Conservation (phyloP, 768 basidiomycete species). For the Mycena belliarum region DNA sequence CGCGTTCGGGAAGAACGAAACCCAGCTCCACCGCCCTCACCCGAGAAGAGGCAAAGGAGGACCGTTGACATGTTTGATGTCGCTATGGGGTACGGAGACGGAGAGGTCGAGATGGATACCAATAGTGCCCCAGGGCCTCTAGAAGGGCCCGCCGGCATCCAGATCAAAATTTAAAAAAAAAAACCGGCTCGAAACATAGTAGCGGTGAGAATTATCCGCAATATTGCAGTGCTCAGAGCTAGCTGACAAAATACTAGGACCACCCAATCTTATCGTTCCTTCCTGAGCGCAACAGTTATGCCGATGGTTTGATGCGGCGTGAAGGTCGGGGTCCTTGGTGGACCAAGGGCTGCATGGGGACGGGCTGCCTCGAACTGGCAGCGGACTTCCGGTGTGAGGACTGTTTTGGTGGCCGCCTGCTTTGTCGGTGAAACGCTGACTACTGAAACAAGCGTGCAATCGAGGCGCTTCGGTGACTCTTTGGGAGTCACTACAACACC, state of each 20-base stretch:
- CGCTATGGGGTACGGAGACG: neutral
- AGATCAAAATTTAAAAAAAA: neutral
- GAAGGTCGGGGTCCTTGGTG: slow-evolving; percentile 22
- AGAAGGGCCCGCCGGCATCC: neutral
- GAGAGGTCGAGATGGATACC: no score
- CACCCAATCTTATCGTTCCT: neutral
- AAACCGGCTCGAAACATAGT: neutral
- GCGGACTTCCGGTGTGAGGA: slow-evolving; percentile 15
- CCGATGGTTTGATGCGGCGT: slow-evolving; percentile 12
- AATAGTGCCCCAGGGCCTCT: neutral
- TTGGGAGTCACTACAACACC: no score
- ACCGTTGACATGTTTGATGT: neutral
- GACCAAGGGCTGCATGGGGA: slow-evolving; percentile 5
- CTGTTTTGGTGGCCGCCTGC: slow-evolving; percentile 10
- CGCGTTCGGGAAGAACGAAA: neutral
- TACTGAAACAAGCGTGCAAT: no score
- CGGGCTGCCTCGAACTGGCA: neutral
- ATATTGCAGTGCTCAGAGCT: no score
- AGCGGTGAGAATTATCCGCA: neutral
- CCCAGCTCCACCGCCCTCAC: neutral
- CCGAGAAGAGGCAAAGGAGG: slow-evolving; percentile 2
- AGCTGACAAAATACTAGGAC: neutral
- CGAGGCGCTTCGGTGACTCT: no score
- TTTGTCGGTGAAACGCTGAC: no score
- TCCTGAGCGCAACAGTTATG: slow-evolving; percentile 2